Conservation (phyloP, 257 asterid species). For the Solanum tarijense region DNA sequence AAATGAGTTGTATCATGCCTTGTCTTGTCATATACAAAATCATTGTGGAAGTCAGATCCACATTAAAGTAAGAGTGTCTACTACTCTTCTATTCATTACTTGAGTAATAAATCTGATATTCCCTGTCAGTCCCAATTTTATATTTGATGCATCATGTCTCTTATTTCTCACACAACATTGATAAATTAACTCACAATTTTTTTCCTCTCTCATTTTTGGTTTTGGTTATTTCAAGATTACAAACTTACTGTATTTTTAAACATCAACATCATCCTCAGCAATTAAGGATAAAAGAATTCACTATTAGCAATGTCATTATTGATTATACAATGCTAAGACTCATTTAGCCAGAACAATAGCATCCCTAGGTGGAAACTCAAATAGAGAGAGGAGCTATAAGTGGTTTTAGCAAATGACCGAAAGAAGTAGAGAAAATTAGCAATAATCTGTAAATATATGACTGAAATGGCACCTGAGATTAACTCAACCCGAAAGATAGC, state of each 20-base stretch:
- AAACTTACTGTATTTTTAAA: not conserved
- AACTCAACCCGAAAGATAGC: not conserved
- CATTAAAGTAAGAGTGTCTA: not conserved
- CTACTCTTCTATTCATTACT: not conserved
- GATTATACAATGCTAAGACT: not conserved
- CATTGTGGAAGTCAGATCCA: not conserved
- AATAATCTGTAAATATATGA: not conserved
- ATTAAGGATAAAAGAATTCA: not conserved
- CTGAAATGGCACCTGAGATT: not conserved
- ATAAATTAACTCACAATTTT: not conserved
- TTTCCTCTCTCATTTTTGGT: not conserved
- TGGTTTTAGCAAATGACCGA: not conserved
- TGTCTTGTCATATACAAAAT: not conserved
- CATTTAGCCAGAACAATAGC: not conserved
- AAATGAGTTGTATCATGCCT: not conserved
- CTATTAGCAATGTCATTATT: not conserved
- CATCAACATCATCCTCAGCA: not conserved
- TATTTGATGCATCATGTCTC: not conserved
- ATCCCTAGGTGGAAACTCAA: not conserved
- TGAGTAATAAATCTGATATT: not conserved
- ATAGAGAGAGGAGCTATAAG: not conserved
- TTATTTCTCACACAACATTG: not conserved
- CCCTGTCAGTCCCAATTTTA: not conserved
- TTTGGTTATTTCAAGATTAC: not conserved
- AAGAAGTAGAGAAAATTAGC: not conserved